Percentiles rank a stretch among this genome's conserved stretches.
Evolutionary conservation across 768 basidiomycete species (phyloP).

Genomic region (Kwoniella mangroviensis): DNA sequence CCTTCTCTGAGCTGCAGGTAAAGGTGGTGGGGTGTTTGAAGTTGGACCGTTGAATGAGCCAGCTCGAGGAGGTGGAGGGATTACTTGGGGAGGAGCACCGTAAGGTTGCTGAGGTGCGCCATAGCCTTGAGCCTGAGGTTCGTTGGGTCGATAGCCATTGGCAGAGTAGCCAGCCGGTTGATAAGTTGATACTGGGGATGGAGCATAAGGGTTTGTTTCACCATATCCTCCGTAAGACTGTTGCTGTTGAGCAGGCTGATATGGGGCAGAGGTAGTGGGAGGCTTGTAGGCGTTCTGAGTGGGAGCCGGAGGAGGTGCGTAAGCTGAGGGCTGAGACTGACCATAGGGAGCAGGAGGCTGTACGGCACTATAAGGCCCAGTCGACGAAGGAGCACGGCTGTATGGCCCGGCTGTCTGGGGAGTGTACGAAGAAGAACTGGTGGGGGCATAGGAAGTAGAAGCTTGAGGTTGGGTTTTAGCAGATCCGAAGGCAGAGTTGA

Average conservation of each 20-base stretch:
- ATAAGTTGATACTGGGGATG: constrained; percentile 8
- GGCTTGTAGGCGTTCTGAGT: constrained; percentile 20
- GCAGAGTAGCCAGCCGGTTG: constrained; percentile 16
- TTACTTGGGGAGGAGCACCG: constrained; percentile 43
- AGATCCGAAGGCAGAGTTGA: constrained; percentile 17
- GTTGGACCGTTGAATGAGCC: constrained; percentile 61
- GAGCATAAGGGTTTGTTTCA: constrained; percentile 28
- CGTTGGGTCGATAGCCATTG: constrained; percentile 49
- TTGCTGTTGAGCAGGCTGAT: constrained; percentile 19
- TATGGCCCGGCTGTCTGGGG: constrained; percentile 17
- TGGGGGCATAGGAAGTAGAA: constrained; percentile 12
- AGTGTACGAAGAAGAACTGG: constrained; percentile 17
- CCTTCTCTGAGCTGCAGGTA: constrained; percentile 68
- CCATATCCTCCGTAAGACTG: constrained; percentile 19
- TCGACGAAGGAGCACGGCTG: constrained; percentile 6
- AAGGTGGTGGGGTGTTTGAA: constrained; percentile 58
- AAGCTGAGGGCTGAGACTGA: constrained; percentile 10
- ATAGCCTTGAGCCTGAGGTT: constrained; percentile 42
- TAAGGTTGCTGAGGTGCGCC: constrained; percentile 37
- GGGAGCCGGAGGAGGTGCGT: constrained; percentile 10
- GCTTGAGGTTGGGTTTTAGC: background rate
- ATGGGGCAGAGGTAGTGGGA: constrained; percentile 14
- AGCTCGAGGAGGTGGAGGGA: constrained; percentile 58
- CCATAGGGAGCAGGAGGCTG: constrained; percentile 21
- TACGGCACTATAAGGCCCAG: constrained; percentile 7